Evolutionary conservation across 2,329 filamentous ascomycete species (phyloP), one percentile per base, ranked within the genome.

Genomic region (Ceratocystis papillata): DNA sequence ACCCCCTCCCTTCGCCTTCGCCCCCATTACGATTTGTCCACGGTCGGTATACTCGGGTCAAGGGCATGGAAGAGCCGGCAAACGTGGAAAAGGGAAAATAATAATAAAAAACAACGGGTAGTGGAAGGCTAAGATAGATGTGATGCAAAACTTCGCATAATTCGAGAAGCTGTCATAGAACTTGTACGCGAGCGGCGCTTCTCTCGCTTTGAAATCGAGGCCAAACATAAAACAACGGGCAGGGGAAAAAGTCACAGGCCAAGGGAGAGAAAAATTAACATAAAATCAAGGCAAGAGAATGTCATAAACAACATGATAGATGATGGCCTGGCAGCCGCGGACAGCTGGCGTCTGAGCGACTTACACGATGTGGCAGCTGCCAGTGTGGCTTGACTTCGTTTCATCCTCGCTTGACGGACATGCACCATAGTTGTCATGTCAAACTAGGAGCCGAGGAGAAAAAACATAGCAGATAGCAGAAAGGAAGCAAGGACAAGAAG

Each of bases 101-200:
- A 8, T 6, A 22, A 6, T 22, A 25, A 3, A 50, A 4, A 20
- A 53, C 22, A 28, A 15, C 7, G 3, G 3, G 37, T 8, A 41
- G 37, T 1, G 12, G 8, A 41, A 41, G 37, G 48, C 10, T 15
- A 5, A 7, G 28, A 57, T n/a, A 17, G 53, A 17, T n/a, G 6
- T 17, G 17, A 59, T 33, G 22, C 53, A 30, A 59, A 59, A 37
- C 53, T 17, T 59, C n/a, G 28, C 53, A 33, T 37, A 15, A 22
- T 20, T 37, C 28, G 53, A 37, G 53, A 59, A 59, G 28, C 53
- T 59, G 53, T 59, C 53, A 37, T 33, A 37, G 53, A 59, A 20
- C 28, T 0, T 37, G 28, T 37, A n/a, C 17, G 28, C 53, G 12
- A 33, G 53, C 53, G 53, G 53, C 53, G 5, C 53, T 59, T 15